Percentiles rank a stretch among this genome's conserved stretches.
These are phyloP conservation scores for Eucalyptus victrix DNA, from an alignment of 345 rosid species.

Conservation along the genomic window DNA sequence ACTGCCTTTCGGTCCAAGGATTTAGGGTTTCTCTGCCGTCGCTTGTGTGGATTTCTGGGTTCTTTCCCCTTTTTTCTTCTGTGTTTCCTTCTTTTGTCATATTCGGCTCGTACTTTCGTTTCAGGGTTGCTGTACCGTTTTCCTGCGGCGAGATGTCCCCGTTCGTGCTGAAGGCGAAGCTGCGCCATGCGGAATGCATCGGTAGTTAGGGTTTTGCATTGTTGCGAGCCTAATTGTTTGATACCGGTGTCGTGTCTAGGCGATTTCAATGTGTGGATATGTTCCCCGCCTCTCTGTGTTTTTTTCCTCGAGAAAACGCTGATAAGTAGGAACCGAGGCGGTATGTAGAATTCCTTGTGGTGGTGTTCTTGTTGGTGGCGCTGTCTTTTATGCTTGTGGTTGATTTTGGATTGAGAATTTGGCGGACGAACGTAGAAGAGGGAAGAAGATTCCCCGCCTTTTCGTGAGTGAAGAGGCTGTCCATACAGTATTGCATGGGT, in stretches of 20 bases:
- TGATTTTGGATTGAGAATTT: neutral
- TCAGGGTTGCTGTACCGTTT: neutral
- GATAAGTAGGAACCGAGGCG: neutral
- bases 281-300: neutral
- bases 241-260: neutral
- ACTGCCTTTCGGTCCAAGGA: neutral
- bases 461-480: neutral
- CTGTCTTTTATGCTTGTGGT: neutral
- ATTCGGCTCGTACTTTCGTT: neutral
- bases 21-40: neutral
- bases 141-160: neutral
- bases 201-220: neutral
- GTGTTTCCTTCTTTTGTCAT: neutral
- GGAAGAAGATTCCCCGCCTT: neutral
- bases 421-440: neutral
- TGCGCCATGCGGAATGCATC: neutral
- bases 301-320: neutral
- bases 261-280: neutral
- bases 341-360: neutral
- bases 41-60: neutral
- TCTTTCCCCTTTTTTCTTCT: neutral
- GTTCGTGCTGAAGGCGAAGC: neutral
- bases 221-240: neutral
- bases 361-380: neutral
- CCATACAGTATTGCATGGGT: conserved; percentile 45